Evolutionary conservation across 2,329 filamentous ascomycete genomes (phyloP).

Genomic region (Xylariaceae sp.): DNA sequence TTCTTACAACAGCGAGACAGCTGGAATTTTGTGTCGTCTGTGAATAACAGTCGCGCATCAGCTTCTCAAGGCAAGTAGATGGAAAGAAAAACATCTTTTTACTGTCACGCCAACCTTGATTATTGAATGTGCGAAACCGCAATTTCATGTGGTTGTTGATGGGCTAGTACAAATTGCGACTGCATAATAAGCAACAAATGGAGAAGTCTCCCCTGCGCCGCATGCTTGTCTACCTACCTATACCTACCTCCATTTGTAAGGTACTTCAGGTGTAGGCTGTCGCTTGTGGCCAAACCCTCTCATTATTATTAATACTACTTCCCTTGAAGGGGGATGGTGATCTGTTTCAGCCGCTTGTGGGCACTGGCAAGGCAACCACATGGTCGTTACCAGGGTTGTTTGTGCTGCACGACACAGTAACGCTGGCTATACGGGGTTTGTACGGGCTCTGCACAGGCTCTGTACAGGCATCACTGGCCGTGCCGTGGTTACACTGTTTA

Average conservation of each 20-base stretch:
- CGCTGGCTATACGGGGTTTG: background rate
- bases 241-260: background rate
- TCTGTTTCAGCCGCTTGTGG: conserved; percentile 12
- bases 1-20: conserved; percentile 77
- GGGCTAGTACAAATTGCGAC: background rate
- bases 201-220: background rate
- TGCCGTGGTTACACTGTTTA: conserved; percentile 18
- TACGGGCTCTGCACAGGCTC: background rate
- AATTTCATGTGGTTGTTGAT: background rate
- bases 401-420: conserved; percentile 8
- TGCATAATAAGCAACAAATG: background rate
- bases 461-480: conserved; percentile 4
- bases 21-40: conserved; percentile 37
- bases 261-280: no score
- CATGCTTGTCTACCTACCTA: background rate
- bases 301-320: no score
- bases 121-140: background rate
- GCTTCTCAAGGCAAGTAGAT: conserved; percentile 14
- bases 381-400: background rate
- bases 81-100: background rate
- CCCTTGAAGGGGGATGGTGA: no score
- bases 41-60: conserved; percentile 7
- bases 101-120: background rate
- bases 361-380: conserved; percentile 2
- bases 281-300: background rate